Percentiles rank a stretch among this genome's conserved stretches.
phyloP scores from a whole-genome alignment of 106 monocot genomes.

The Agapanthus africanus region DNA sequence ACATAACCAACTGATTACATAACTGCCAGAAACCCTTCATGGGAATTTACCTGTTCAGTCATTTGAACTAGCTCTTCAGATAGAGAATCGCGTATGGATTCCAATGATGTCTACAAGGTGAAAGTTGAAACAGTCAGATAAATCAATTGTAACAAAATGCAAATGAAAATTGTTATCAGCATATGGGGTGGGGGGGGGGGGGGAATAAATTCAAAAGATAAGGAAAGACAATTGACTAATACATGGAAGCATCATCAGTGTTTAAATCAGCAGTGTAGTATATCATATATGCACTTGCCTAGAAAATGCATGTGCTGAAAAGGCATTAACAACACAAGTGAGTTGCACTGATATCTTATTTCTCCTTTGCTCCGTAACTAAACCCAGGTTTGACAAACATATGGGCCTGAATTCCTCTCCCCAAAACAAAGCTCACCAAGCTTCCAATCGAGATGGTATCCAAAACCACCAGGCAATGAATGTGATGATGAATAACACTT shows the following conservation, averaged over 20 bases:
- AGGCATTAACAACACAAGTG: neutral
- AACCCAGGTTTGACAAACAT: neutral
- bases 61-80: conserved; percentile 95
- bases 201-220: neutral
- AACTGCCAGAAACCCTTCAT: neutral
- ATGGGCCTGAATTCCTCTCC: neutral
- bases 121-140: neutral
- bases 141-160: no score
- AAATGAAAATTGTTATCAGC: no score
- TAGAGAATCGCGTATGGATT: conserved; percentile 84
- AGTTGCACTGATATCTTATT: neutral
- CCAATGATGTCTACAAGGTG: conserved; percentile 56
- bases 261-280: neutral
- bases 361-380: neutral
- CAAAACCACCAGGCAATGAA: neutral
- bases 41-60: conserved; percentile 67
- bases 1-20: neutral
- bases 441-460: neutral
- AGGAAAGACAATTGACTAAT: neutral
- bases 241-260: neutral
- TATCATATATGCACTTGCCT: neutral
- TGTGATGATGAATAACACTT: neutral
- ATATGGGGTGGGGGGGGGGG: no score
- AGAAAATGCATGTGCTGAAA: neutral
- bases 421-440: neutral